phyloP scores from a whole-genome alignment of 1,284 basidiomycete species.

The Microbotryomycetes sp. region DNA sequence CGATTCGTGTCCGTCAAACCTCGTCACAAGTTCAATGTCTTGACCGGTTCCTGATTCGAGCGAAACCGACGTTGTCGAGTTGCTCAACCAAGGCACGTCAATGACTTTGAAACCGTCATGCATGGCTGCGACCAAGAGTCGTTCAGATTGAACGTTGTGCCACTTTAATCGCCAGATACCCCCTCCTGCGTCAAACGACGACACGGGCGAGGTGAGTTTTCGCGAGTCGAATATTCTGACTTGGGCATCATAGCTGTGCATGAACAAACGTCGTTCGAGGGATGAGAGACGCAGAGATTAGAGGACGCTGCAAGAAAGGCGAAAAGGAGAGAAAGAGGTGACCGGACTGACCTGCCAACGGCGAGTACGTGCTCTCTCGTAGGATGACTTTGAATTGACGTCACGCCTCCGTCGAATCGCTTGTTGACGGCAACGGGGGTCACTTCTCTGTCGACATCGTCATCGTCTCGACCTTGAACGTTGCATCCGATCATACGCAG shows the following conservation, averaged over 20 bases:
- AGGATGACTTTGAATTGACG: constrained; percentile 79
- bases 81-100: constrained; percentile 43
- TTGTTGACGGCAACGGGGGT: constrained; percentile 65
- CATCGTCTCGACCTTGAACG: constrained; percentile 61
- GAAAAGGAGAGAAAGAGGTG: neutral
- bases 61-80: constrained; percentile 7
- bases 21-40: constrained; percentile 46
- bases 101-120: constrained; percentile 91
- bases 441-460: constrained; percentile 46
- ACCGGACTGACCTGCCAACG: constrained; percentile 68
- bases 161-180: constrained; percentile 95
- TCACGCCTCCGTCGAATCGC: constrained; percentile 85
- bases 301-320: neutral
- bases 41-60: constrained; percentile 20
- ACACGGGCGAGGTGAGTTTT: constrained; percentile 55
- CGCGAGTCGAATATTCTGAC: constrained; percentile 80
- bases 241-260: constrained; percentile 68
- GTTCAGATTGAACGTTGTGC: constrained; percentile 62
- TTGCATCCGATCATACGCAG: constrained; percentile 47
- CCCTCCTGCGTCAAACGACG: constrained; percentile 66
- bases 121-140: constrained; percentile 89
- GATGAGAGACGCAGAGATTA: neutral
- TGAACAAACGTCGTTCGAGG: neutral
- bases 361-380: constrained; percentile 72
- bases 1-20: constrained; percentile 70